These are phyloP conservation scores for Phytophthora pini DNA, from an alignment of 352 stramenopile species.

Conservation along the genomic window DNA sequence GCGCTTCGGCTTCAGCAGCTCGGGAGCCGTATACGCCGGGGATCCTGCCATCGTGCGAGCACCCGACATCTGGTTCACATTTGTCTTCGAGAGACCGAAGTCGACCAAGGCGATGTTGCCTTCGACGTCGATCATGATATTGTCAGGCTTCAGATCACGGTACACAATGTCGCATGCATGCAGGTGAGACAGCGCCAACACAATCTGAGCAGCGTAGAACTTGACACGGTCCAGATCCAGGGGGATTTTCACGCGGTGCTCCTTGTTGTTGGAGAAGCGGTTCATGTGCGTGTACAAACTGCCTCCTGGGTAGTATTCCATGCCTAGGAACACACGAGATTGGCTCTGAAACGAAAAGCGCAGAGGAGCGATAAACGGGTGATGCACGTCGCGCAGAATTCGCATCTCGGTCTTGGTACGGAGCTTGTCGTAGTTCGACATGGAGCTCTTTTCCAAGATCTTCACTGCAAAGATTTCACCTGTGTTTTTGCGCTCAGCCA, in stretches of 20 bases:
- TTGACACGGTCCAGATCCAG: slow-evolving; percentile 80
- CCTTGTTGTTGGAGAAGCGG: slow-evolving; percentile 91
- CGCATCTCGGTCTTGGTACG: slow-evolving; percentile 93
- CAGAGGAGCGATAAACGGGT: slow-evolving; percentile 94
- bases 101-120: slow-evolving; percentile 95
- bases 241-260: slow-evolving; percentile 88
- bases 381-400: slow-evolving; percentile 90
- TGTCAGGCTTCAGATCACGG: slow-evolving; percentile 96
- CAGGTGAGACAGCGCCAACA: slow-evolving; percentile 90
- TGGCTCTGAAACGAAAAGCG: slow-evolving; percentile 88
- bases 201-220: slow-evolving; percentile 94
- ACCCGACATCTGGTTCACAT: slow-evolving; percentile 84
- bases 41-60: slow-evolving; percentile 88
- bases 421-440: slow-evolving; percentile 93
- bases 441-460: slow-evolving; percentile 92
- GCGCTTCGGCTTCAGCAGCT: slow-evolving; percentile 85
- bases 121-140: slow-evolving; percentile 95
- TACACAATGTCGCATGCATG: slow-evolving; percentile 96
- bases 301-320: slow-evolving; percentile 88
- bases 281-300: slow-evolving; percentile 93
- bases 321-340: slow-evolving; percentile 81
- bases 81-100: slow-evolving; percentile 95
- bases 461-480: slow-evolving; percentile 93
- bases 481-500: slow-evolving; percentile 85
- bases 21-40: slow-evolving; percentile 81